Evolutionary conservation across 768 basidiomycete genomes (phyloP).

Genomic region (Xerocomellus amylosporus): DNA sequence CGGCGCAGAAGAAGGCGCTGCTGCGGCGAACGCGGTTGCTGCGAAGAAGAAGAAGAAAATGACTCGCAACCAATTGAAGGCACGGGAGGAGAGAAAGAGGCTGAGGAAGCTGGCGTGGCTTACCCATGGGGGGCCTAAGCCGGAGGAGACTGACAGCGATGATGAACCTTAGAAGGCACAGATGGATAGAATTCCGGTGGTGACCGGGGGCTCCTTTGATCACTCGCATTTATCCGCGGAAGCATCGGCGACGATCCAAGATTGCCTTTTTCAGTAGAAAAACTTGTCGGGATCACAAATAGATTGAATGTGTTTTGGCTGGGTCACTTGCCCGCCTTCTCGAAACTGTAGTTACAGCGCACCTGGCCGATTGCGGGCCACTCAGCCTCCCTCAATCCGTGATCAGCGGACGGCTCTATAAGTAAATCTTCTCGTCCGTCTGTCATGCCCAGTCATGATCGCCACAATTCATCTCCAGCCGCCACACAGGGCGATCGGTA

Average conservation of each 20-base stretch:
- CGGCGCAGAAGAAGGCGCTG: conserved; percentile 61
- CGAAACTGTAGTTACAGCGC: conserved; percentile 16
- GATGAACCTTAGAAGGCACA: conserved; percentile 20
- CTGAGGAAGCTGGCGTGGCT: conserved; percentile 82
- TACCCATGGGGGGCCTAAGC: conserved; percentile 74
- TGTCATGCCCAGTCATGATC: conserved; percentile 17
- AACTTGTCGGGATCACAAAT: conserved; percentile 1
- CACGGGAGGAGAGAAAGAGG: conserved; percentile 80
- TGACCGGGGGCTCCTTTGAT: conserved; percentile 23
- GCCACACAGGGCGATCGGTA: conserved; percentile 11
- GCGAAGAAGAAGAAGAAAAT: conserved; percentile 85
- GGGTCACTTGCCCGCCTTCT: conserved; percentile 4
- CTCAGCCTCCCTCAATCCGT: conserved; percentile 15
- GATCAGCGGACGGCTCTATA: conserved; percentile 12
- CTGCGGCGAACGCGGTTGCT: conserved; percentile 35
- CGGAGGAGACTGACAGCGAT: conserved; percentile 80
- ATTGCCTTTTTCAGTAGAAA: conserved; percentile 27
- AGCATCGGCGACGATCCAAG: conserved; percentile 32
- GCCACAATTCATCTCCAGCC: conserved; percentile 17
- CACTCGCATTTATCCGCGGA: conserved; percentile 21
- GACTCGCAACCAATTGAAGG: conserved; percentile 89
- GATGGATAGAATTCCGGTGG: conserved; percentile 6
- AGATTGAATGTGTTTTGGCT: not conserved
- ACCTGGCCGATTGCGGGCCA: conserved; percentile 14
- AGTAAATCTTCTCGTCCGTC: not conserved